Evolutionary conservation across 257 asterid genomes (phyloP), one percentile per base, ranked within the genome.

Genomic region (Rhazya stricta): DNA sequence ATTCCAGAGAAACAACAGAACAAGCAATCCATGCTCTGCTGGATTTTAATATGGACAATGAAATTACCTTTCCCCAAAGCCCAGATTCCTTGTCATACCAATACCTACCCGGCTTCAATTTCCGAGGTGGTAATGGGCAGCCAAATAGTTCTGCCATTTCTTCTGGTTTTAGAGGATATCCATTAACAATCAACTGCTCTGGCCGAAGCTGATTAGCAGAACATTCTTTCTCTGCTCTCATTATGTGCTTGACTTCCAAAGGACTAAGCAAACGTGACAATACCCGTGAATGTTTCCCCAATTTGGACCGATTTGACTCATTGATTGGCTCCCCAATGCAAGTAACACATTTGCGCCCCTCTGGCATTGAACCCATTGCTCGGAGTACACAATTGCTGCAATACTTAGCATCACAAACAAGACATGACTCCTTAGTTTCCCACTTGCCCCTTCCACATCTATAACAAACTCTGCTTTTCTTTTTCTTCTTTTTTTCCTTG

Each of bases 301-400:
- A 78, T 75, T 86, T 88, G 77, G 76, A 77, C 76, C 98, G 74
- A 29, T 89, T 92, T 7, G 84, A 77, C 78, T 94, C 98, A 67
- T 94, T 97, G 77, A 92, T 90, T 9, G 96, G 89, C 84, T 94
- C 93, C 71, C 94, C 89, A 11, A 94, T 90, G 79, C 98, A 94
- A 30, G 95, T 87, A 39, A 94, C 97, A 77, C 98, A 94, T 78
- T 91, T 94, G 7, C 98, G 89, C 76, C 97, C 97, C 80, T 92
- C 98, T 1, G 97, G 97, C 98, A 94, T 94, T 0, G 98, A 91
- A 36, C 98, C 98, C 98, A 94, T 94, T 56, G 97, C 97, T 80
- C 97, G 87, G 6, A 94, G 96, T 87, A 91, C 97, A 80, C 98
- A 94, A 77, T 81, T 88, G 80, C 97, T 84, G 81, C 98, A 94